Evolutionary conservation across 2,329 filamentous ascomycete genomes (phyloP).

Genomic region (Cladosporium cucumerinum): DNA sequence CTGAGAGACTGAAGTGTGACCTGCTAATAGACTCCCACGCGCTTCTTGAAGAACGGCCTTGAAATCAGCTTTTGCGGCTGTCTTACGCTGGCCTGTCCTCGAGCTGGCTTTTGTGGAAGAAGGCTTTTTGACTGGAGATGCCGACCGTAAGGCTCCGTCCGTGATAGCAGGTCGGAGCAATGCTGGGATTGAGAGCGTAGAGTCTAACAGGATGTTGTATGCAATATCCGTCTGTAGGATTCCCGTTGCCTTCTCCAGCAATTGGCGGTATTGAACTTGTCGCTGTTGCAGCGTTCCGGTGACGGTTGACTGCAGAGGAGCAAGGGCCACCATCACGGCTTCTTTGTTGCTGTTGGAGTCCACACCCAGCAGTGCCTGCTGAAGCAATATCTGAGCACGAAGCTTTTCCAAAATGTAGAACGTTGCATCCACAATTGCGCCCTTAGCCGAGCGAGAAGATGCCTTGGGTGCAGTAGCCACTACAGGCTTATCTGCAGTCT

Average conservation of each 20-base stretch:
- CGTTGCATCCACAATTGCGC: background rate
- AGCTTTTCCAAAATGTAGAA: conserved; percentile 1
- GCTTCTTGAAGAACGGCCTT: conserved; percentile 6
- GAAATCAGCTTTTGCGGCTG: background rate
- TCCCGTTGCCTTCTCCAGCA: conserved; percentile 3
- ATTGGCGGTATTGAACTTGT: background rate
- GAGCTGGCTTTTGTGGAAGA: conserved; percentile 1
- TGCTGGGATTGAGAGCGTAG: conserved; percentile 82
- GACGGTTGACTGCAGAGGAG: background rate
- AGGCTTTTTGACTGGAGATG: background rate
- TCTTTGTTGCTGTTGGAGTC: background rate
- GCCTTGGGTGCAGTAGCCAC: background rate
- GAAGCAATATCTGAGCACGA: background rate
- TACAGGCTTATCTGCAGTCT: background rate
- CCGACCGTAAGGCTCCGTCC: background rate
- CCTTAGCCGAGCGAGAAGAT: background rate
- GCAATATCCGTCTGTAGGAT: conserved; percentile 56
- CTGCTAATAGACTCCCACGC: background rate
- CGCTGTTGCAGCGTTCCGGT: conserved; percentile 9
- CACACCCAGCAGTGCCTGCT: background rate
- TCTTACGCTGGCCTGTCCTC: conserved; percentile 3
- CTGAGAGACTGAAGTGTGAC: background rate
- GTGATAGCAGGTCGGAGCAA: conserved; percentile 37
- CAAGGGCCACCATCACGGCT: background rate
- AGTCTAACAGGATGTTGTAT: conserved; percentile 79